Percentiles rank a stretch among this genome's conserved stretches.
phyloP scores from a whole-genome alignment of 257 asterid genomes.

The Mentha longifolia region DNA sequence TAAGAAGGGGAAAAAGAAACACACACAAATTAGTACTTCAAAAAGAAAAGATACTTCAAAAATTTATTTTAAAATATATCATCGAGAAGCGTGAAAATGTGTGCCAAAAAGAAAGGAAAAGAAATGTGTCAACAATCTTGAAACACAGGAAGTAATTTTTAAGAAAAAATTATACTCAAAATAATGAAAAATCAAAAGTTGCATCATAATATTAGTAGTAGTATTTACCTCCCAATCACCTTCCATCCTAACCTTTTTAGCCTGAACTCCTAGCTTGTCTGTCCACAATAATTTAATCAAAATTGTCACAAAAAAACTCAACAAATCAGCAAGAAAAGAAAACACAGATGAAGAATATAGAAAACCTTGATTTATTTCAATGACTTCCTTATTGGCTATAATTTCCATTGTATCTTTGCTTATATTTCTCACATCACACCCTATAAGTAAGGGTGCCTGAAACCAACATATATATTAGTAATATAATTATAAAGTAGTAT shows the following conservation, averaged over 20 bases:
- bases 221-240: conserved; percentile 66
- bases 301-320: background rate
- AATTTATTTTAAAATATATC: no score
- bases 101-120: no score
- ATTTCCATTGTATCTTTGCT: conserved; percentile 65
- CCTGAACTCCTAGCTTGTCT: conserved; percentile 77
- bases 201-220: background rate
- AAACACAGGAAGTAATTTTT: no score
- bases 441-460: conserved; percentile 83
- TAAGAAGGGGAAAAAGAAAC: conserved; percentile 4
- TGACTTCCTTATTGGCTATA: conserved; percentile 66
- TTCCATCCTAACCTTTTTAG: conserved; percentile 78
- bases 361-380: conserved; percentile 74
- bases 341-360: background rate
- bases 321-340: background rate
- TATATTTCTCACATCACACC: conserved; percentile 71
- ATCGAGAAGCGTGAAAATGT: no score
- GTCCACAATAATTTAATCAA: conserved; percentile 23
- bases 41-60: no score
- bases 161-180: background rate
- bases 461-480: background rate
- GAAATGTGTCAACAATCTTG: no score
- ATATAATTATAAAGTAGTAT: no score
- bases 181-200: background rate
- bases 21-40: background rate